Evolutionary conservation across 805 yeast species (phyloP).

Genomic region (Suhomyces kilbournensis): DNA sequence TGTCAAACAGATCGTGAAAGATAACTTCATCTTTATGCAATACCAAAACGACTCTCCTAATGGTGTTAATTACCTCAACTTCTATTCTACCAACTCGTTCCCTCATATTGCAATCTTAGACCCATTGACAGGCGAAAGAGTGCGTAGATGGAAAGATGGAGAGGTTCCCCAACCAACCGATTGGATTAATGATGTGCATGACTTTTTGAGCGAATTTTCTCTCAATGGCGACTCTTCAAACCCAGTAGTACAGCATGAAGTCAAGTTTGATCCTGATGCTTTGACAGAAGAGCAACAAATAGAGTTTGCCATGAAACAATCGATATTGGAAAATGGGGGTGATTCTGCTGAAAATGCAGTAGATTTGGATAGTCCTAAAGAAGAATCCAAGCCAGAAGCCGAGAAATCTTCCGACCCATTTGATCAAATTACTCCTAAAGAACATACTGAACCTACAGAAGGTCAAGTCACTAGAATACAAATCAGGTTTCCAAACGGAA

Average conservation of each 20-base stretch:
- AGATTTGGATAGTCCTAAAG: slow-evolving; percentile 17
- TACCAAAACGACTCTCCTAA: slow-evolving; percentile 74
- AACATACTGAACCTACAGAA: slow-evolving; percentile 61
- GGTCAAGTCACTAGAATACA: slow-evolving; percentile 74
- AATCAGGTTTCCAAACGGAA: slow-evolving; percentile 86
- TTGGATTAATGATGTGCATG: slow-evolving; percentile 67
- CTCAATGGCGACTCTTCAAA: slow-evolving; percentile 60
- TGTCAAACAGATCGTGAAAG: slow-evolving; percentile 61
- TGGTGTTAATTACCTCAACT: slow-evolving; percentile 68
- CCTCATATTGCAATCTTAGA: slow-evolving; percentile 94
- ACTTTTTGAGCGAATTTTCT: slow-evolving; percentile 65
- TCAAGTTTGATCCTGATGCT: slow-evolving; percentile 57
- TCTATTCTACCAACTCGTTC: slow-evolving; percentile 64
- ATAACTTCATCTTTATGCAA: slow-evolving; percentile 79
- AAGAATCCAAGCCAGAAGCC: not conserved
- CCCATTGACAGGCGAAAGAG: slow-evolving; percentile 92
- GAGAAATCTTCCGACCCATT: slow-evolving; percentile 39
- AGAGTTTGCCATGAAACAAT: slow-evolving; percentile 68
- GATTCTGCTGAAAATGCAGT: slow-evolving; percentile 27
- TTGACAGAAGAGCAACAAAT: slow-evolving; percentile 83
- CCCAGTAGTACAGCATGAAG: slow-evolving; percentile 63
- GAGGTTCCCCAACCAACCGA: slow-evolving; percentile 54
- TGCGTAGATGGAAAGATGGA: slow-evolving; percentile 67
- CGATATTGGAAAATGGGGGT: slow-evolving; percentile 40
- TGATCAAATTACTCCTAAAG: slow-evolving; percentile 46